These are phyloP conservation scores for Phytophthora cajani DNA, from an alignment of 352 stramenopile species.

Conservation along the genomic window DNA sequence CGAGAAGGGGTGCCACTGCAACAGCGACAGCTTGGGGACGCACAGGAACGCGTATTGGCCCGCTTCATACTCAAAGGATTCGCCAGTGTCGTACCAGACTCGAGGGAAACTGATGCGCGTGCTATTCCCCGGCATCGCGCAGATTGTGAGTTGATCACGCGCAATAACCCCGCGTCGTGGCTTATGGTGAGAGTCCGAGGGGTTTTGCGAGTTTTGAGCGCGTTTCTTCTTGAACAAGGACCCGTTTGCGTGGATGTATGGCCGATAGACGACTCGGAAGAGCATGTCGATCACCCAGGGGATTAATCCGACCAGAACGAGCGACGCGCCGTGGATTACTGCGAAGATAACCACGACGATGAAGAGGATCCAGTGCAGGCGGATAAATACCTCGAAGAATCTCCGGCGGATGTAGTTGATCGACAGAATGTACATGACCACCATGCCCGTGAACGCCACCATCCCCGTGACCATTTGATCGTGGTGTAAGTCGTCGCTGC, in stretches of 20 bases:
- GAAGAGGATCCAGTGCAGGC: constrained; percentile 51
- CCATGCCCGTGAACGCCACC: constrained; percentile 34
- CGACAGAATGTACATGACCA: constrained; percentile 30
- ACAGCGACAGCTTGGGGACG: constrained; percentile 50
- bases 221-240: constrained; percentile 11
- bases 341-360: constrained; percentile 39
- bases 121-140: constrained; percentile 21
- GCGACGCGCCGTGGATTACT: constrained; percentile 35
- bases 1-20: constrained; percentile 87
- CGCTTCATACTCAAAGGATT: constrained; percentile 35
- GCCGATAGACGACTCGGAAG: constrained; percentile 27
- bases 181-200: background rate
- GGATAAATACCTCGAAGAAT: constrained; percentile 56
- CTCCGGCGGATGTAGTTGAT: constrained; percentile 36
- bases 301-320: constrained; percentile 32
- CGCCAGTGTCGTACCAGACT: constrained; percentile 29
- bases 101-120: constrained; percentile 40
- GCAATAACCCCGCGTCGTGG: constrained; percentile 16
- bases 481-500: background rate
- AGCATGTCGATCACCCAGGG: constrained; percentile 38
- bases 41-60: constrained; percentile 81
- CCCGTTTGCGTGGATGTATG: constrained; percentile 11
- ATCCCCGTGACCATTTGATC: constrained; percentile 17
- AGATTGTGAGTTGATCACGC: constrained; percentile 14
- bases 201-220: background rate